A percentile compares a stretch with the other conserved stretches of the same genome.
These are phyloP conservation scores for Arctium lappa DNA, from an alignment of 129 eudicot species.

Conservation along the genomic window DNA sequence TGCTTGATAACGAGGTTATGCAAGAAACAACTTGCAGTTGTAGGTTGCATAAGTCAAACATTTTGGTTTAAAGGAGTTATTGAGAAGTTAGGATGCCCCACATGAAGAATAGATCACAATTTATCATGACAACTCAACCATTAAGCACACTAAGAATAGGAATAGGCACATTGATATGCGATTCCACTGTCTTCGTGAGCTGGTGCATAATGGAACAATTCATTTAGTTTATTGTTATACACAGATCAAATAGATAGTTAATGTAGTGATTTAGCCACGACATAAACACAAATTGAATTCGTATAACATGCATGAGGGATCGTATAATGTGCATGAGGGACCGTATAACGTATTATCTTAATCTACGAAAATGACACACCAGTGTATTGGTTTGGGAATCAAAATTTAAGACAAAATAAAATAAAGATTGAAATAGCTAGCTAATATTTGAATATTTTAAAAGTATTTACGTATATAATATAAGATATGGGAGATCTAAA, in stretches of 20 bases:
- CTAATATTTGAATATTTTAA: background rate
- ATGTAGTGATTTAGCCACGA: background rate
- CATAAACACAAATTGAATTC: background rate
- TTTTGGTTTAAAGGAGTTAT: background rate
- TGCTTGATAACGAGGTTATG: background rate
- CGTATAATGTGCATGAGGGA: background rate
- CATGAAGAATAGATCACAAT: background rate
- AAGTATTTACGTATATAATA: background rate
- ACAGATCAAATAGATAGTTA: no score
- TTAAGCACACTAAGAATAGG: background rate
- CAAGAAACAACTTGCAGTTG: background rate
- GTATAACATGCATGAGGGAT: background rate
- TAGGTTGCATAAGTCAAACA: background rate
- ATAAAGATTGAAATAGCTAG: background rate
- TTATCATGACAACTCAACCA: background rate
- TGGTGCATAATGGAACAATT: background rate
- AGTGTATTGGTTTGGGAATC: background rate
- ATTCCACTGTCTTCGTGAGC: background rate
- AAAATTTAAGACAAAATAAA: background rate
- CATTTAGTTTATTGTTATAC: background rate
- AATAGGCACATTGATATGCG: background rate
- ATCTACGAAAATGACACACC: background rate
- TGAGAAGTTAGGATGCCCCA: background rate
- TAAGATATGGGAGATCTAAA: conserved; percentile 1
- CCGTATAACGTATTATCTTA: background rate